Conservation (phyloP, 208 protist species). For the Trypanosoma boissoni region DNA sequence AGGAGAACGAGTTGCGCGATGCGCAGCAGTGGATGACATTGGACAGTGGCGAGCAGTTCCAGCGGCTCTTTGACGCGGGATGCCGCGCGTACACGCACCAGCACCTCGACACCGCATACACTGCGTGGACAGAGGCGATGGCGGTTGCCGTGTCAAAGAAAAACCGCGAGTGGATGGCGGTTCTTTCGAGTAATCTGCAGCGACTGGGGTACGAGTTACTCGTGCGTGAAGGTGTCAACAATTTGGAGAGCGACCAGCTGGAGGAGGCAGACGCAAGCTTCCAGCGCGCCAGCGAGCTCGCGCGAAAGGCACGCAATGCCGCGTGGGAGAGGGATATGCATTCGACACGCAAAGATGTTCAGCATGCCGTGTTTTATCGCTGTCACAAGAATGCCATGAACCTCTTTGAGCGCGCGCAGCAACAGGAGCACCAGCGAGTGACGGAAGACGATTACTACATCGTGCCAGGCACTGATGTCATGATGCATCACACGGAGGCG, state of each 20-base stretch:
- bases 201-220: constrained; percentile 89
- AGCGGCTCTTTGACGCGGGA: constrained; percentile 80
- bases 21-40: constrained; percentile 30
- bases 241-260: constrained; percentile 66
- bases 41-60: constrained; percentile 62
- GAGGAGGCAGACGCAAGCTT: constrained; percentile 74
- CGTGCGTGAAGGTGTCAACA: constrained; percentile 63
- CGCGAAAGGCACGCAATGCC: constrained; percentile 81
- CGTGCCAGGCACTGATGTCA: constrained; percentile 65
- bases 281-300: constrained; percentile 70
- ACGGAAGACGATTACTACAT: constrained; percentile 78
- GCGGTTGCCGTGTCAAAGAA: constrained; percentile 68
- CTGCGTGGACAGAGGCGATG: constrained; percentile 89
- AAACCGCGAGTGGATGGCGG: constrained; percentile 90
- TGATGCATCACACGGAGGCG: constrained; percentile 66
- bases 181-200: constrained; percentile 87
- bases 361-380: constrained; percentile 80
- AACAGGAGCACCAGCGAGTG: constrained; percentile 27
- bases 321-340: constrained; percentile 81
- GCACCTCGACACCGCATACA: constrained; percentile 84
- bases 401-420: constrained; percentile 65
- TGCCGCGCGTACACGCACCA: constrained; percentile 69
- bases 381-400: constrained; percentile 79
- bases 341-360: constrained; percentile 67
- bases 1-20: constrained; percentile 16